A percentile compares a stretch with the other conserved stretches of the same genome.
These are phyloP conservation scores for Mycena maculata DNA, from an alignment of 768 basidiomycete genomes.

Conservation along the genomic window DNA sequence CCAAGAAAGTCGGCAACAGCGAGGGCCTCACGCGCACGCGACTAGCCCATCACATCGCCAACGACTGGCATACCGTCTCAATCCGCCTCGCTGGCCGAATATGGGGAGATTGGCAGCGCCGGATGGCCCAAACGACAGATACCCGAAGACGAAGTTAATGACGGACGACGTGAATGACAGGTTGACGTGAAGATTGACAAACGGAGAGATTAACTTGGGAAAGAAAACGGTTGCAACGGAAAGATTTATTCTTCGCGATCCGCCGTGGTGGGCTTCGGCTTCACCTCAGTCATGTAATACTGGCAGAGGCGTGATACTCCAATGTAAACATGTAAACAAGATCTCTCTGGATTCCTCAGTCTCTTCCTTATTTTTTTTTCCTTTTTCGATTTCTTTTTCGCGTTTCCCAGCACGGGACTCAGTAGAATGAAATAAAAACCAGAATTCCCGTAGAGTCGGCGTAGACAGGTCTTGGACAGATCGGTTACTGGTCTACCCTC, in stretches of 20 bases:
- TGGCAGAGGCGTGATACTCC: too few relatives aligned
- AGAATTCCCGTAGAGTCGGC: too few relatives aligned
- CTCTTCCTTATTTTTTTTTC: too few relatives aligned
- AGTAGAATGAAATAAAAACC: too few relatives aligned
- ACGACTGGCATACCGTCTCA: not conserved
- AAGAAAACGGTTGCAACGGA: not conserved
- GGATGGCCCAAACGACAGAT: not conserved
- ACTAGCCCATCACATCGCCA: conserved; percentile 10
- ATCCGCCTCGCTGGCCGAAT: conserved; percentile 11
- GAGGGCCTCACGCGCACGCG: not conserved
- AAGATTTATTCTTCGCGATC: not conserved
- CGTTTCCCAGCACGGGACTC: too few relatives aligned
- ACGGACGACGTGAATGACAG: not conserved
- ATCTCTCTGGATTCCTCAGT: too few relatives aligned
- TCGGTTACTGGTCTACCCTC: too few relatives aligned
- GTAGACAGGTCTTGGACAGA: too few relatives aligned
- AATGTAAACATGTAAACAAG: conserved; percentile 4
- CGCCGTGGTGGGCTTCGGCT: not conserved
- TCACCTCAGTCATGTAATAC: not conserved
- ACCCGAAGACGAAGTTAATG: not conserved
- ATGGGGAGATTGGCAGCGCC: conserved; percentile 11
- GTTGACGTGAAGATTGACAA: not conserved
- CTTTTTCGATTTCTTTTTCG: too few relatives aligned
- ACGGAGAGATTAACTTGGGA: not conserved
- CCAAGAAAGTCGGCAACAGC: not conserved